Conservation (phyloP, 2,329 filamentous ascomycete genomes). For the Aspergillus unguis region DNA sequence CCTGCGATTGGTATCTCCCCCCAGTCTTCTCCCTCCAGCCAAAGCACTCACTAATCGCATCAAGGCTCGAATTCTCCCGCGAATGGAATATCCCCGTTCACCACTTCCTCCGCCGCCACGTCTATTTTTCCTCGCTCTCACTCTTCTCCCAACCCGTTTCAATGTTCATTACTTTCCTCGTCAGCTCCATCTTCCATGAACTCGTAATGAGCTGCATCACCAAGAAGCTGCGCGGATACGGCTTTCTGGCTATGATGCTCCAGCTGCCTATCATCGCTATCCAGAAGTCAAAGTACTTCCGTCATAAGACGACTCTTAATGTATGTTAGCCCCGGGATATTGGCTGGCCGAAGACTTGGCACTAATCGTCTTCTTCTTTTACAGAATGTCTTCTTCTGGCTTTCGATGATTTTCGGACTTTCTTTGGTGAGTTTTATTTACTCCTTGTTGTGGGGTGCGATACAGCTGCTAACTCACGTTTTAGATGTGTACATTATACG, state of each 20-base stretch:
- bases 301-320: constrained; percentile 73
- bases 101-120: constrained; percentile 89
- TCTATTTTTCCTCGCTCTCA: constrained; percentile 78
- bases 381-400: constrained; percentile 82
- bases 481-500: constrained; percentile 60
- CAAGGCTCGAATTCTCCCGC: constrained; percentile 84
- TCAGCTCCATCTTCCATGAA: constrained; percentile 86
- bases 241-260: constrained; percentile 91
- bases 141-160: constrained; percentile 73
- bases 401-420: constrained; percentile 82
- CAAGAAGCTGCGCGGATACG: constrained; percentile 92
- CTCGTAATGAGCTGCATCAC: constrained; percentile 98
- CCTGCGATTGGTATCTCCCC: constrained; percentile 45
- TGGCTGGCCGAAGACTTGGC: neutral
- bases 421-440: constrained; percentile 61
- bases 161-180: constrained; percentile 85
- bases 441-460: neutral
- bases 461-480: constrained; percentile 1
- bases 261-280: constrained; percentile 94
- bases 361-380: neutral
- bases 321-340: constrained; percentile 30
- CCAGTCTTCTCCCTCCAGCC: neutral
- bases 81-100: constrained; percentile 99
- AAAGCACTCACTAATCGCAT: neutral
- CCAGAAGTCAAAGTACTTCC: constrained; percentile 75